These are phyloP conservation scores for Vanilla planifolia DNA, from an alignment of 106 monocot species.

Conservation along the genomic window DNA sequence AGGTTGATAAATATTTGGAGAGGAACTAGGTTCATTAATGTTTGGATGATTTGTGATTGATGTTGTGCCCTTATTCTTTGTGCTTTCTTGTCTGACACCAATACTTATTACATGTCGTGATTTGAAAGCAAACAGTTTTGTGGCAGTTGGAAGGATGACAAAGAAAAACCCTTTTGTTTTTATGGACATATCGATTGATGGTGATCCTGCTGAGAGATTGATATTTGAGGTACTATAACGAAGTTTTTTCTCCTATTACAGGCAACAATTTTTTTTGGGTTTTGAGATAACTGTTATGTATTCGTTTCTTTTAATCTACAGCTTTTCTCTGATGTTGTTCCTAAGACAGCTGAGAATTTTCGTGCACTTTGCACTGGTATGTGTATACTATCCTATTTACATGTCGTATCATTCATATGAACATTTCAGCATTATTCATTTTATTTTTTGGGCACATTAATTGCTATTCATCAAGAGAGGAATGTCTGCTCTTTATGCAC, in stretches of 20 bases:
- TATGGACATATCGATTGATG: slow-evolving; percentile 32
- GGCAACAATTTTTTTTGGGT: neutral
- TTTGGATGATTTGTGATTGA: too few relatives aligned
- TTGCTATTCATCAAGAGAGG: too few relatives aligned
- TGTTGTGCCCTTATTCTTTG: too few relatives aligned
- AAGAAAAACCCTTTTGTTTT: slow-evolving; percentile 30
- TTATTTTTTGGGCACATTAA: neutral
- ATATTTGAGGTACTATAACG: slow-evolving; percentile 21
- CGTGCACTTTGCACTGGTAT: slow-evolving; percentile 52
- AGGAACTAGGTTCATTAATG: too few relatives aligned
- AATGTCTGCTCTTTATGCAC: too few relatives aligned
- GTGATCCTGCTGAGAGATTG: slow-evolving; percentile 19
- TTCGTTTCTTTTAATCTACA: slow-evolving; percentile 8
- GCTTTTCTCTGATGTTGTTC: slow-evolving; percentile 47
- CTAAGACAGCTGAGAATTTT: slow-evolving; percentile 62
- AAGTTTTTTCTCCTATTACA: neutral
- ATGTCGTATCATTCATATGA: neutral
- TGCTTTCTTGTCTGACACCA: too few relatives aligned
- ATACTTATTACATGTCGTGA: too few relatives aligned
- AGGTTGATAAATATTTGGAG: too few relatives aligned
- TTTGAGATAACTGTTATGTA: neutral
- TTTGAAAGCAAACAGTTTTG: neutral
- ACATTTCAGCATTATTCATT: too few relatives aligned
- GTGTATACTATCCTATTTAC: neutral
- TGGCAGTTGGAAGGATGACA: slow-evolving; percentile 14